These are phyloP conservation scores for Kodamaea sp. DNA, from an alignment of 1,139 yeast species.

Conservation along the genomic window DNA sequence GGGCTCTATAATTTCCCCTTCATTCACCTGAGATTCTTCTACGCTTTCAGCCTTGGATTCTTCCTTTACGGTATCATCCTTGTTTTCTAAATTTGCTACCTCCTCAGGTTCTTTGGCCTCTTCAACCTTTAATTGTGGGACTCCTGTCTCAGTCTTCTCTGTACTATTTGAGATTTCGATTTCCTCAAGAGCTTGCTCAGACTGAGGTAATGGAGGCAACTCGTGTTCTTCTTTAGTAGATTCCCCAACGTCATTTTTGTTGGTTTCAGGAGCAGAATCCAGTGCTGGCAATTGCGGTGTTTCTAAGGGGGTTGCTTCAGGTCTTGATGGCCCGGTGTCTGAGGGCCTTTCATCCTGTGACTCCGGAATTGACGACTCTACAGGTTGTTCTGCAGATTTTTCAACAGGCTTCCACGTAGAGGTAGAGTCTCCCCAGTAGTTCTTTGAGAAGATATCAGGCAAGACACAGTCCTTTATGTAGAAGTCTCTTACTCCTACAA, in stretches of 20 bases:
- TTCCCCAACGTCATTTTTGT: background rate
- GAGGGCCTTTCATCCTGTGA: background rate
- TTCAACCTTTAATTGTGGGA: slow-evolving; percentile 2
- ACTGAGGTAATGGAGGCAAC: slow-evolving; percentile 6
- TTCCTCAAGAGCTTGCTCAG: slow-evolving; percentile 5
- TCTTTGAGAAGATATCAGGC: slow-evolving; percentile 47
- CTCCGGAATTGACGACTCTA: background rate
- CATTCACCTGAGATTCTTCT: slow-evolving; percentile 3
- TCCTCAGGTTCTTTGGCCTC: slow-evolving; percentile 2
- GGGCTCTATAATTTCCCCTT: slow-evolving; percentile 3
- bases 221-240: background rate
- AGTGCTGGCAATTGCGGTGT: slow-evolving; percentile 5
- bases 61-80: background rate
- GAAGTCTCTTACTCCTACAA: slow-evolving; percentile 90
- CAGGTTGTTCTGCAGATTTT: background rate
- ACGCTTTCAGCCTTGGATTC: slow-evolving; percentile 6
- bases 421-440: slow-evolving; percentile 37
- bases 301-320: background rate
- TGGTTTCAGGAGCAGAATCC: background rate
- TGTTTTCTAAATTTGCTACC: slow-evolving; percentile 4
- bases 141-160: slow-evolving; percentile 2
- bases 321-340: background rate
- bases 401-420: background rate
- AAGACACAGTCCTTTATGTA: slow-evolving; percentile 57
- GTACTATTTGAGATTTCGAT: slow-evolving; percentile 1